Percentiles rank a stretch among this genome's conserved stretches.
These are phyloP conservation scores for Candida manassasensis DNA, from an alignment of 805 yeast genomes.

Conservation along the genomic window DNA sequence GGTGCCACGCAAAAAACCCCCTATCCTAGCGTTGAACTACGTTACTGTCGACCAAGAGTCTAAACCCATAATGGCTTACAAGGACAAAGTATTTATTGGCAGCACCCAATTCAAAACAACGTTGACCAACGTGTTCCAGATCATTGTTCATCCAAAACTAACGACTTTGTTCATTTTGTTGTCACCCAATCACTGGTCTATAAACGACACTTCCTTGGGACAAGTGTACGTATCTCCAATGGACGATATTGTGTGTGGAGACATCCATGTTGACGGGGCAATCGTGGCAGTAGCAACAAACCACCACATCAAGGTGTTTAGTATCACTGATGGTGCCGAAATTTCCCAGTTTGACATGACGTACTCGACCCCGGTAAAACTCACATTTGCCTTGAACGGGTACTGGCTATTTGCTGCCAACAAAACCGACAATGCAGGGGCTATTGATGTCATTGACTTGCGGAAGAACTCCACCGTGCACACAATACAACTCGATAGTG, in stretches of 20 bases:
- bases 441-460: conserved; percentile 45
- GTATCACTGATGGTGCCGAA: conserved; percentile 31
- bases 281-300: conserved; percentile 36
- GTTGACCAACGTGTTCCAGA: conserved; percentile 13
- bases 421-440: conserved; percentile 14
- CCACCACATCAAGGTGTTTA: conserved; percentile 31
- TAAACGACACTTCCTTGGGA: conserved; percentile 10
- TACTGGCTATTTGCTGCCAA: conserved; percentile 47
- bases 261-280: conserved; percentile 47
- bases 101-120: conserved; percentile 6
- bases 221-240: conserved; percentile 1
- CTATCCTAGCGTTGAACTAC: conserved; percentile 11
- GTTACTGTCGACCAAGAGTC: conserved; percentile 9
- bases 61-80: conserved; percentile 18
- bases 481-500: conserved; percentile 20
- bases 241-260: conserved; percentile 16
- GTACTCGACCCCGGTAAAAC: conserved; percentile 21
- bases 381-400: conserved; percentile 60
- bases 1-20: conserved; percentile 12
- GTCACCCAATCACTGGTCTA: conserved; percentile 18
- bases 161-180: conserved; percentile 22
- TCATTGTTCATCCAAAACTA: conserved; percentile 32
- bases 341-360: conserved; percentile 28
- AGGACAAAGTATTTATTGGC: conserved; percentile 14
- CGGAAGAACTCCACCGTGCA: conserved; percentile 33